These are phyloP conservation scores for Ichthyophonus hoferi DNA, from an alignment of 208 protist genomes.

Conservation along the genomic window DNA sequence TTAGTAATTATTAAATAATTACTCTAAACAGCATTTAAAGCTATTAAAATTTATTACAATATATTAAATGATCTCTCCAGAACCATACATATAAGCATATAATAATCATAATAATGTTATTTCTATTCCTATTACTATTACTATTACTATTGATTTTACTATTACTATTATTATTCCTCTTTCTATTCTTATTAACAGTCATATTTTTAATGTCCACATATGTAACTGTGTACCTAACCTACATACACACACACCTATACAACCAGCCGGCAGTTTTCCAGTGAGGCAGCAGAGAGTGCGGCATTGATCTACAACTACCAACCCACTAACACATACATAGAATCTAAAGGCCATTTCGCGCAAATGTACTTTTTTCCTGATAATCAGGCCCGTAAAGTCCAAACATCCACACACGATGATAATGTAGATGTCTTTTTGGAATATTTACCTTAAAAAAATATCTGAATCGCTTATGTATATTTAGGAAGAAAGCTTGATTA, in stretches of 20 bases:
- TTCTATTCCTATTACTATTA: too few relatives aligned
- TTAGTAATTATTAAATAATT: too few relatives aligned
- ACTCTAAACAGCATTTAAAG: too few relatives aligned
- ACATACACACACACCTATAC: background rate
- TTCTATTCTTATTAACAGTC: background rate
- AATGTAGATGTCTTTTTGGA: background rate
- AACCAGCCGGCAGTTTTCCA: background rate
- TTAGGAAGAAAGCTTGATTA: too few relatives aligned
- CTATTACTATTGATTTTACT: too few relatives aligned
- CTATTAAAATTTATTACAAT: too few relatives aligned
- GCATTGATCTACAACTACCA: background rate
- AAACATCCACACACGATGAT: background rate
- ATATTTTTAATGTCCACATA: background rate
- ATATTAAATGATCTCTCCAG: background rate
- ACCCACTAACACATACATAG: background rate
- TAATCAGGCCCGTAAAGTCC: background rate
- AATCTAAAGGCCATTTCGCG: background rate
- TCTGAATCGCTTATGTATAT: too few relatives aligned
- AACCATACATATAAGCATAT: background rate
- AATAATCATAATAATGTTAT: background rate
- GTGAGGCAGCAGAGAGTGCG: background rate
- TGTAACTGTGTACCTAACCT: background rate
- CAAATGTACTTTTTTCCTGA: conserved; percentile 19
- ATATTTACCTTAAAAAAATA: background rate
- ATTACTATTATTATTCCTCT: too few relatives aligned